Evolutionary conservation across 768 basidiomycete genomes (phyloP).

Genomic region (Phanerodontia chrysosporium): DNA sequence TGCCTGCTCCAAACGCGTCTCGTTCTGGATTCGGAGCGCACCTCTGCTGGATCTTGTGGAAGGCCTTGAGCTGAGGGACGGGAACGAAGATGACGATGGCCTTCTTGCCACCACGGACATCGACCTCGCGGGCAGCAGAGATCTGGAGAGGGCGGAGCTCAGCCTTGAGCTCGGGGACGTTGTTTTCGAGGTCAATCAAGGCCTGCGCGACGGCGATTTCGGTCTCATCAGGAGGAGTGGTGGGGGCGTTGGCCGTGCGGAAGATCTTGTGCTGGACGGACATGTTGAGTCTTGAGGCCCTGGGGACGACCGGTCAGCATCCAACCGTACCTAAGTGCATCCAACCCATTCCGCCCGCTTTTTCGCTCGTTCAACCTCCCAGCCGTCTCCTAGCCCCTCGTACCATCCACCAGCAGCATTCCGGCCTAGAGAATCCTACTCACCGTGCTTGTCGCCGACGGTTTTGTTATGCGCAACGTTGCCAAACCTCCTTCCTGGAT

Average conservation of each 20-base stretch:
- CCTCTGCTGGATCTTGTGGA: slow-evolving; percentile 97
- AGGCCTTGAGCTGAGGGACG: slow-evolving; percentile 95
- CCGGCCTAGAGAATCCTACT: slow-evolving; percentile 39
- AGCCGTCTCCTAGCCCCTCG: slow-evolving; percentile 14
- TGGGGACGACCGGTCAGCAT: slow-evolving; percentile 35
- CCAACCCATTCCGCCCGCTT: slow-evolving; percentile 45
- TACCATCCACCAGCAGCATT: slow-evolving; percentile 21
- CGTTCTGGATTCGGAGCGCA: slow-evolving; percentile 31
- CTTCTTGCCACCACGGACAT: slow-evolving; percentile 99
- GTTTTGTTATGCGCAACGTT: slow-evolving; percentile 24
- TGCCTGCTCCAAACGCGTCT: not conserved
- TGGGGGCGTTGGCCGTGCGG: slow-evolving; percentile 94
- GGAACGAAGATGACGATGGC: slow-evolving; percentile 99
- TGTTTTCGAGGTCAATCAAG: slow-evolving; percentile 94
- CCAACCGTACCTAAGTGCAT: slow-evolving; percentile 41
- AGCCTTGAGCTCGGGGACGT: slow-evolving; percentile 95
- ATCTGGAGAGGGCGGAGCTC: slow-evolving; percentile 96
- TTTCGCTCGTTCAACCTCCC: slow-evolving; percentile 13
- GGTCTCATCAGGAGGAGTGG: slow-evolving; percentile 82
- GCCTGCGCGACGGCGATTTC: slow-evolving; percentile 93
- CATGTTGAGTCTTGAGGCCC: slow-evolving; percentile 48
- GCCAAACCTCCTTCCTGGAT: slow-evolving; percentile 1
- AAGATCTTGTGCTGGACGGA: slow-evolving; percentile 84
- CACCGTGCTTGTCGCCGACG: slow-evolving; percentile 67
- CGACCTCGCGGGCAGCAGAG: slow-evolving; percentile 97